Evolutionary conservation across 2,329 filamentous ascomycete genomes (phyloP), one percentile per base, ranked within the genome.

Genomic region (Diaporthe vaccinii): DNA sequence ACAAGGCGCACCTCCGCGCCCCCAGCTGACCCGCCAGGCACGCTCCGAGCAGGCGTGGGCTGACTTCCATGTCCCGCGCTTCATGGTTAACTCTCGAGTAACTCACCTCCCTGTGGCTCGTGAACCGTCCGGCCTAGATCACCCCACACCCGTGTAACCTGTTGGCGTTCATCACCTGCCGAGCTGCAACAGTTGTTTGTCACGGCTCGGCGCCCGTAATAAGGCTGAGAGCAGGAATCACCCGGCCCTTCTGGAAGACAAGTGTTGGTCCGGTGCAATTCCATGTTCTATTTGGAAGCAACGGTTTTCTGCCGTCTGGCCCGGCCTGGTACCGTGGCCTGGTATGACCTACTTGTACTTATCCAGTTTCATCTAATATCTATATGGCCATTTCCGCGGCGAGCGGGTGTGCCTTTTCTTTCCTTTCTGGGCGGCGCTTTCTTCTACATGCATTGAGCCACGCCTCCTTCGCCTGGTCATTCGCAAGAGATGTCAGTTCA

Each of bases 401-500:
- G 49, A 69, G 65, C 65, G 31, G 65, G 5, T 25, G 12, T 22
- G 49, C 46, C 9, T 1, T 36, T 22, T 41, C n/a, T 55, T 36
- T 41, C 31, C n/a, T 55, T 36, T 41, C 31, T 14, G n/a, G 25
- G 31, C 49, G 41, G 20, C 41, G 39, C 41, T 59, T 3, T 34
- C 51, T 69, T 65, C 20, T 72, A 78, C 78, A 80, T 79, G 67
- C 81, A 82, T 70, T 81, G 78, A 31, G 78, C 79, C 4, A 76
- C 78, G 31, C 78, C 79, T 49, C 80, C 81, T 57, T 81, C 80
- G 20, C 81, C 80, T 81, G 25, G n/a, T 58, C 9, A 22, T 10
- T 41, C 12, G 36, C 3, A 9, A 20, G 58, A 46, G 10, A 46
- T 36, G 62, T 75, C 36, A 73, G 75, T n/a, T 44, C 15, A 44